Evolutionary conservation across 495 filamentous ascomycete genomes (phyloP).

Genomic region (Penicillium arizonense): DNA sequence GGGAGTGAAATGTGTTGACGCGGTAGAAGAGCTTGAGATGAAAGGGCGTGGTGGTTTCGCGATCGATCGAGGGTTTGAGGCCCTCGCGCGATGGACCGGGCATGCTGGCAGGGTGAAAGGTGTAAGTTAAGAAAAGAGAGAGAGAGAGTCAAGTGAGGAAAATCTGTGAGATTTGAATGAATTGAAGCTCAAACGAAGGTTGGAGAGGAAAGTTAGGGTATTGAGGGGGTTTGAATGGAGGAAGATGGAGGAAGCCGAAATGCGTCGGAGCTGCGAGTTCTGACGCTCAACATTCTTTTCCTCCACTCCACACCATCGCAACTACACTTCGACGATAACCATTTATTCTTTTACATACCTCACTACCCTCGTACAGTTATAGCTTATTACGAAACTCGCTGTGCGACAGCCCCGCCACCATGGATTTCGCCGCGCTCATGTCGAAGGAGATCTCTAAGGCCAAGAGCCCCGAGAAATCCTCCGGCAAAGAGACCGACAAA

Average conservation of each 20-base stretch:
- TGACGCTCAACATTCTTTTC: conserved; percentile 16
- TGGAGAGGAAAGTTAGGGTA: neutral
- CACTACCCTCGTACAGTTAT: neutral
- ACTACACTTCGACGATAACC: neutral
- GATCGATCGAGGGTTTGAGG: conserved; percentile 46
- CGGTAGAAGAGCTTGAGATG: conserved; percentile 89
- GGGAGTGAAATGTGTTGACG: conserved; percentile 64
- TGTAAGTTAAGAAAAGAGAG: conserved; percentile 3
- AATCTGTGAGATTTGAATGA: neutral
- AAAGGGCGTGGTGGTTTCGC: conserved; percentile 81
- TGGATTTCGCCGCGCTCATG: conserved; percentile 96
- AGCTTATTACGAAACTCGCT: neutral
- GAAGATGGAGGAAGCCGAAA: conserved; percentile 10
- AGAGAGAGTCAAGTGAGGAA: neutral
- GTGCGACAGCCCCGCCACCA: conserved; percentile 36
- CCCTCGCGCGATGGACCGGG: conserved; percentile 25
- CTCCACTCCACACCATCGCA: conserved; percentile 1
- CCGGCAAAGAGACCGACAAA: conserved; percentile 20
- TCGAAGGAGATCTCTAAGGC: conserved; percentile 82
- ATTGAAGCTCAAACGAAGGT: neutral
- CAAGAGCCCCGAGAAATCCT: conserved; percentile 45
- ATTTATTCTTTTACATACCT: neutral
- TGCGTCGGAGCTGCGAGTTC: conserved; percentile 16
- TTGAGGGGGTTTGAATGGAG: conserved; percentile 8
- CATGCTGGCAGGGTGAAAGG: conserved; percentile 19